Evolutionary conservation across 768 basidiomycete species (phyloP), one percentile per base, ranked within the genome.

Genomic region (Pleurotus sapidus): DNA sequence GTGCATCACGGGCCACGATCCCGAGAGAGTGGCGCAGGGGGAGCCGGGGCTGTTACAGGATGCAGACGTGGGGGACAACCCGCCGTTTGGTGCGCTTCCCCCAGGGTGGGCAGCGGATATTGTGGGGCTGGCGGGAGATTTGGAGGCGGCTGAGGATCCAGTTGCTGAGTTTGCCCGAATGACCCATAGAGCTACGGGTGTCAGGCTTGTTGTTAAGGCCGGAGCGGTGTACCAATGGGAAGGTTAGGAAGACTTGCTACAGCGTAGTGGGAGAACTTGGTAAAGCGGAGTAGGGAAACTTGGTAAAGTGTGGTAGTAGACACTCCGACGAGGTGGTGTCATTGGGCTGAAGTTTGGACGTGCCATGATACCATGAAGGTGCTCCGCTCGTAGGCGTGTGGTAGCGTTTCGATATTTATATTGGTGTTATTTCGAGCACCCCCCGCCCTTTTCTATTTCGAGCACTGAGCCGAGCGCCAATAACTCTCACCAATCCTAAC

Each of bases 121-220:
- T 25, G 65, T 78, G n/a, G 75, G 69, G 5, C 58, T 78, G 14
- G 65, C 71, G 37, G 76, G 76, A 4, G 65, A 68, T 45, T 46
- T 77, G 30, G 73, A 81, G 60, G 70, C 69, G 7, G 62, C 62
- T n/a, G 64, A 55, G 17, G 64, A 66, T 46, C 18, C 34, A 5
- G 79, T 80, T 54, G 68, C 67, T 47, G 67, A 72, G 23, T 78
- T 78, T 61, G 80, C 82, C 39, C 73, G 78, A 30, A 76, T 80
- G 55, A 68, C 82, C 51, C 37, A 54, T 54, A 8, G 38, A 8
- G 70, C 71, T 27, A 34, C 60, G 5, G 71, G 70, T 25, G 77
- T 87, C 15, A 64, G 63, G 27, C 83, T 84, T 63, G 83, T 86
- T 42, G 84, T 85, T 83, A 86, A 86, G 61, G 77, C 70, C 1